Percentiles rank a stretch among this genome's conserved stretches.
These are phyloP conservation scores for Mycena filopes DNA, from an alignment of 768 basidiomycete genomes.

Conservation along the genomic window DNA sequence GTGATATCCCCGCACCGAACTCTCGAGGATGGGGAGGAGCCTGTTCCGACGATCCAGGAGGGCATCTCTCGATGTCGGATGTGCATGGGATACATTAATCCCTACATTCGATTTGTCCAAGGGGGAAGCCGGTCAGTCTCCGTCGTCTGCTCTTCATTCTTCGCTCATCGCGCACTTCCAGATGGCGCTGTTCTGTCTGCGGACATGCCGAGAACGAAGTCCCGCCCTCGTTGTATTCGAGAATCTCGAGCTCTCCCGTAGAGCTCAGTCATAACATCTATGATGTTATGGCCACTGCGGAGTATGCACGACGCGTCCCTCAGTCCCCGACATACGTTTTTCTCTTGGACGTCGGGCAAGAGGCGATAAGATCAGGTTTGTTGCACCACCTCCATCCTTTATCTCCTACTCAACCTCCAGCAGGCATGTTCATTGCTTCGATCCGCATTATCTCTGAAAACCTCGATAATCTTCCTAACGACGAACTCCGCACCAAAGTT, in stretches of 20 bases:
- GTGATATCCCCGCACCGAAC: slow-evolving; percentile 68
- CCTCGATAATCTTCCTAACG: slow-evolving; percentile 73
- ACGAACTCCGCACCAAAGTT: slow-evolving; percentile 67
- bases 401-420: background rate
- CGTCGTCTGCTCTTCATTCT: background rate
- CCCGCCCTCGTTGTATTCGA: slow-evolving; percentile 75
- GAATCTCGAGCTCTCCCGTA: slow-evolving; percentile 58
- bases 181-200: slow-evolving; percentile 79
- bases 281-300: slow-evolving; percentile 73
- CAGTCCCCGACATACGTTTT: slow-evolving; percentile 75
- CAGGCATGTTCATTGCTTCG: slow-evolving; percentile 74
- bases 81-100: slow-evolving; percentile 74
- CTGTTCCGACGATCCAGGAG: slow-evolving; percentile 61
- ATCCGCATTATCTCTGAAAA: slow-evolving; percentile 74
- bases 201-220: slow-evolving; percentile 64
- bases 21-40: slow-evolving; percentile 58
- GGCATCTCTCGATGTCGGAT: slow-evolving; percentile 69
- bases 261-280: slow-evolving; percentile 71
- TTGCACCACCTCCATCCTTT: background rate
- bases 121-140: slow-evolving; percentile 64
- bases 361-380: slow-evolving; percentile 66
- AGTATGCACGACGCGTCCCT: slow-evolving; percentile 74
- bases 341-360: slow-evolving; percentile 72
- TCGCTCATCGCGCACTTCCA: slow-evolving; percentile 23
- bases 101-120: slow-evolving; percentile 73